Base-by-base conservation (phyloP, 345 rosid genomes). In the Cardamine occulta region DNA sequence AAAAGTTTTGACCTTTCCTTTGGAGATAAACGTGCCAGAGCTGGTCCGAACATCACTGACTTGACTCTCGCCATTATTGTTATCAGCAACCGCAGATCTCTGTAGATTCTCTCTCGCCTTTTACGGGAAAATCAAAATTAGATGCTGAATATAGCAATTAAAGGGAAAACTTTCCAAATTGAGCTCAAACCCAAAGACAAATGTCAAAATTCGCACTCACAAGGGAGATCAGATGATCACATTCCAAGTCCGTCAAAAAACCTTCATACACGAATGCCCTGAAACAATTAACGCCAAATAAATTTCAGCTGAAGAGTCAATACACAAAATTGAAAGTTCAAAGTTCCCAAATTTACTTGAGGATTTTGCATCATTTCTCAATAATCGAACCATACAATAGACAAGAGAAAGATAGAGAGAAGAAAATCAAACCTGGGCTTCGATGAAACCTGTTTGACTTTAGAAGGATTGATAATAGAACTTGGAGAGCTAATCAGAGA, bases 261-360 rank as follows among this genome's bases (percentile, higher is more conserved):
- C 98, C 95, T 82, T 91, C 83, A 73, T 91, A 94, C 57, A 94
- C 96, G 78, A 85, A 94, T 9, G 98, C 98, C 84, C 98, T 91
- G 82, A 67, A 69, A 73, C 35, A 26, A 13, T n/a, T n/a, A n/a
- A n/a, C n/a, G n/a, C n/a, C n/a, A 32, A 28, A 0, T 2, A 0
- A 28, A 13, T 19, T 31, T 4, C 17, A n/a, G 31, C 40, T 34
- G 7, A 75, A 4, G 35, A 61, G 58, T 17, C 13, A 28, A 56
- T 8, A 28, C 26, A 58, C 44, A 0, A 5, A 23, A 1, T 49
- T 3, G n/a, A n/a, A 18, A 56, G 64, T 19, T 45, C 39, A 75
- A 63, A 49, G 64, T 77, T 63, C 1, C 65, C 57, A 54, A 54
- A 31, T 31, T 62, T 55, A 70, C 19, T 45, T 59, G 0, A 39